These are phyloP conservation scores for Fusarium robinianum DNA, from an alignment of 2,329 filamentous ascomycete species.

Conservation along the genomic window DNA sequence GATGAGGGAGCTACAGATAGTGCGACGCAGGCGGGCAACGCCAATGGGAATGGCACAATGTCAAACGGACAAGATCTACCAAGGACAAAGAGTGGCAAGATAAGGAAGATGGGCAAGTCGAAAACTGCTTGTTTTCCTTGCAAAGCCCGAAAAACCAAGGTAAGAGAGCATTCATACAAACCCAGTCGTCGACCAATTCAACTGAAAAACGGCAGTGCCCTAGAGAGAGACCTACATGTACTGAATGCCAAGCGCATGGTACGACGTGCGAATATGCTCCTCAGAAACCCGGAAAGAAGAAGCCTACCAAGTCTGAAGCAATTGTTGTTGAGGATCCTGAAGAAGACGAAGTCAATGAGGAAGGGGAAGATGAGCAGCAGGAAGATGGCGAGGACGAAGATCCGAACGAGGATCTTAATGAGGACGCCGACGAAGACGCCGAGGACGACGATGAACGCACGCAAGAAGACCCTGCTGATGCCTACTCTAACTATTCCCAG, in stretches of 20 bases:
- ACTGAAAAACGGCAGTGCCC: conserved; percentile 43
- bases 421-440: conserved; percentile 2
- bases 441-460: neutral
- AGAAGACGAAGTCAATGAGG: conserved; percentile 20
- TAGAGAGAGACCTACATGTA: conserved; percentile 47
- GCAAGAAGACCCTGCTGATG: neutral
- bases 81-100: conserved; percentile 16
- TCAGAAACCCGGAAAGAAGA: conserved; percentile 36
- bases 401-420: too few species aligned
- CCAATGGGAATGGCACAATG: conserved; percentile 1
- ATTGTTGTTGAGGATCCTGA: conserved; percentile 19
- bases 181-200: neutral
- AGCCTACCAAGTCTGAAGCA: conserved; percentile 26
- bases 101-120: conserved; percentile 36
- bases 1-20: conserved; percentile 19
- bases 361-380: conserved; percentile 18
- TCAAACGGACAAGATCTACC: conserved; percentile 4
- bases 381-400: conserved; percentile 15
- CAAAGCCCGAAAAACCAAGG: conserved; percentile 46
- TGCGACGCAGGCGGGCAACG: conserved; percentile 6
- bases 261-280: conserved; percentile 47
- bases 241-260: conserved; percentile 41
- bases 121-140: conserved; percentile 45
- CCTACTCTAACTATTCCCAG: conserved; percentile 36
- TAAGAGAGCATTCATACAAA: conserved; percentile 31